Percentiles rank a stretch among this genome's conserved stretches.
Conservation (phyloP, 2,329 filamentous ascomycete species). For the Verticillium albo-atrum region DNA sequence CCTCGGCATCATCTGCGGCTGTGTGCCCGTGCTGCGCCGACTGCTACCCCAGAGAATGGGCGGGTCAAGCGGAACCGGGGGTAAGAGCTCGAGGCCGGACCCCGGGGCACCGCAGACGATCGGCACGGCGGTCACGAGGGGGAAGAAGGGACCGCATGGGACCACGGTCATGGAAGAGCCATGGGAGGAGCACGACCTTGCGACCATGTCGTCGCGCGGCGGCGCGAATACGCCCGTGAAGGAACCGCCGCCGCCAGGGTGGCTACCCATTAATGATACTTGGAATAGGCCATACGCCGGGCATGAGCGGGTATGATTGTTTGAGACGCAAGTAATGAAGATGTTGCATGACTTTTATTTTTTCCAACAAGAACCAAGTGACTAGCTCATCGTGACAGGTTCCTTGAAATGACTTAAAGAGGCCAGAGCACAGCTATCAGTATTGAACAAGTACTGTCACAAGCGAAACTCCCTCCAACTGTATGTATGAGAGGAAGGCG, state of each 20-base stretch:
- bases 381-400: no score
- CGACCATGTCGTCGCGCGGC: neutral
- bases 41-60: constrained; percentile 5
- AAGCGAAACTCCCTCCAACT: no score
- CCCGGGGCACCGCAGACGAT: neutral
- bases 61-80: neutral
- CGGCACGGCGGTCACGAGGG: neutral
- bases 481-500: no score
- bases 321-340: neutral
- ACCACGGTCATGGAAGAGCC: neutral
- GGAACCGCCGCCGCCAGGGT: neutral
- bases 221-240: neutral
- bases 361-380: no score
- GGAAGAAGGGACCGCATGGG: neutral
- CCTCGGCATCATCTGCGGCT: constrained; percentile 35
- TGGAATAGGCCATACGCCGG: neutral
- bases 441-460: no score
- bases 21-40: constrained; percentile 27
- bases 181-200: neutral
- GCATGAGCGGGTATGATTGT: neutral
- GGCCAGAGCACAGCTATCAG: no score
- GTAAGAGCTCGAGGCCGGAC: neutral
- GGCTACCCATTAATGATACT: neutral
- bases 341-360: neutral
- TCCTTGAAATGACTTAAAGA: no score